Evolutionary conservation across 2,329 filamentous ascomycete species (phyloP).

Genomic region (Bipolaris bicolor): DNA sequence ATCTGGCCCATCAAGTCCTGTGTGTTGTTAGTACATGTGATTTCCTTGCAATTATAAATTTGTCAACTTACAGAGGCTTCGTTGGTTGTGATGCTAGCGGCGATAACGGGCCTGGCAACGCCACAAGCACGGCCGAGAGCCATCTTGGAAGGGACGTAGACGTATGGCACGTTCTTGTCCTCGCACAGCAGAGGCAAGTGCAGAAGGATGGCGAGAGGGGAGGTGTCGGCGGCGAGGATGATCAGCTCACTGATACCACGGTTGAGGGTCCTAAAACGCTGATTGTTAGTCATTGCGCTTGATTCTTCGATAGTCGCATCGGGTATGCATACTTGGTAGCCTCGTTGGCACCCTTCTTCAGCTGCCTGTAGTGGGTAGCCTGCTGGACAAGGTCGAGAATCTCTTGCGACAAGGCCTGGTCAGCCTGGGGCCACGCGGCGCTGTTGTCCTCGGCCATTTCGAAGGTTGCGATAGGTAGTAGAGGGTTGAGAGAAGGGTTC

Average conservation of each 20-base stretch:
- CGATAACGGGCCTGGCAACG: slow-evolving; percentile 86
- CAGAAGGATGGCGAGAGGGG: slow-evolving; percentile 75
- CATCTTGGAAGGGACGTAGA: slow-evolving; percentile 75
- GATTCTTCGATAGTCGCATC: not conserved
- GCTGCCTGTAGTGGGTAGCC: slow-evolving; percentile 28
- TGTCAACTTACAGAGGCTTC: slow-evolving; percentile 38
- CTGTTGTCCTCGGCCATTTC: slow-evolving; percentile 40
- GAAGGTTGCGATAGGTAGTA: slow-evolving; percentile 1
- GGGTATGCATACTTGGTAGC: slow-evolving; percentile 65
- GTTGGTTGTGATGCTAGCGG: slow-evolving; percentile 79
- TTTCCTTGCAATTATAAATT: not conserved
- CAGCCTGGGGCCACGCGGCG: slow-evolving; percentile 35
- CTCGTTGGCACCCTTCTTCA: slow-evolving; percentile 60
- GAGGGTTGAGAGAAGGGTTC: slow-evolving; percentile 31
- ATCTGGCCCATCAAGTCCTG: slow-evolving; percentile 77
- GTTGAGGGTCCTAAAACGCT: slow-evolving; percentile 68
- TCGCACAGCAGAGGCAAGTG: slow-evolving; percentile 84
- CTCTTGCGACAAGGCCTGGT: slow-evolving; percentile 57
- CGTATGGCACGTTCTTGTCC: slow-evolving; percentile 72
- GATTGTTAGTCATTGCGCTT: not conserved
- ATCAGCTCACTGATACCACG: slow-evolving; percentile 89
- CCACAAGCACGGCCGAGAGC: slow-evolving; percentile 75
- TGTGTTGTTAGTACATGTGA: not conserved
- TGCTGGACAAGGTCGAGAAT: slow-evolving; percentile 44
- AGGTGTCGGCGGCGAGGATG: slow-evolving; percentile 80